These are phyloP conservation scores for Neurospora sublineolata DNA, from an alignment of 495 filamentous ascomycete genomes.

Conservation along the genomic window DNA sequence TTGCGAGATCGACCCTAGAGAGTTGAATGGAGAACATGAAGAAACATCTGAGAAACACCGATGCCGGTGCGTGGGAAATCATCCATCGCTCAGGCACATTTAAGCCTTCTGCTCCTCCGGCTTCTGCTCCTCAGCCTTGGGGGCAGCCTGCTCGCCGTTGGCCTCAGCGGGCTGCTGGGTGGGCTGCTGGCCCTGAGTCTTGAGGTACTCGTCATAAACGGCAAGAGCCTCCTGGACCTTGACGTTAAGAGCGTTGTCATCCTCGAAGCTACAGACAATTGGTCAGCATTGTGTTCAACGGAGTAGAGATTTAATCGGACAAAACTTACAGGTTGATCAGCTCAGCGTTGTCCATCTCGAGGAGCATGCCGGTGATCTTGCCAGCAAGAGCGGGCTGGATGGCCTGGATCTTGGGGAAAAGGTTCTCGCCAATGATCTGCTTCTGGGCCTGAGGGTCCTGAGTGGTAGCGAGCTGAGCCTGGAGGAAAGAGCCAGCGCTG, in stretches of 20 bases:
- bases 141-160: constrained; percentile 28
- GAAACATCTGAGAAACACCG: constrained; percentile 6
- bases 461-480: constrained; percentile 37
- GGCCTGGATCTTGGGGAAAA: constrained; percentile 94
- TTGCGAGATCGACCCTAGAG: constrained; percentile 24
- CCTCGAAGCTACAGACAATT: constrained; percentile 54
- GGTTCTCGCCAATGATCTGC: constrained; percentile 91
- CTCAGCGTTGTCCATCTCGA: constrained; percentile 97
- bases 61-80: constrained; percentile 5
- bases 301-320: neutral
- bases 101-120: constrained; percentile 44
- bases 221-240: constrained; percentile 96
- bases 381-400: constrained; percentile 91
- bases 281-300: constrained; percentile 14
- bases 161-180: constrained; percentile 23
- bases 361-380: constrained; percentile 98
- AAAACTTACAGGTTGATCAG: constrained; percentile 83
- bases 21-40: constrained; percentile 20
- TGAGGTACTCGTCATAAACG: constrained; percentile 97
- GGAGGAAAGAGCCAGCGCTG: constrained; percentile 31
- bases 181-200: constrained; percentile 35
- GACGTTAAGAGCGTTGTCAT: constrained; percentile 74
- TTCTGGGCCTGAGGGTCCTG: constrained; percentile 70
- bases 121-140: constrained; percentile 44
- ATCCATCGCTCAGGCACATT: constrained; percentile 2